Percentiles rank a stretch among this genome's conserved stretches.
Evolutionary conservation across 2,329 filamentous ascomycete species (phyloP).

Genomic region (Sporothrix luriei): DNA sequence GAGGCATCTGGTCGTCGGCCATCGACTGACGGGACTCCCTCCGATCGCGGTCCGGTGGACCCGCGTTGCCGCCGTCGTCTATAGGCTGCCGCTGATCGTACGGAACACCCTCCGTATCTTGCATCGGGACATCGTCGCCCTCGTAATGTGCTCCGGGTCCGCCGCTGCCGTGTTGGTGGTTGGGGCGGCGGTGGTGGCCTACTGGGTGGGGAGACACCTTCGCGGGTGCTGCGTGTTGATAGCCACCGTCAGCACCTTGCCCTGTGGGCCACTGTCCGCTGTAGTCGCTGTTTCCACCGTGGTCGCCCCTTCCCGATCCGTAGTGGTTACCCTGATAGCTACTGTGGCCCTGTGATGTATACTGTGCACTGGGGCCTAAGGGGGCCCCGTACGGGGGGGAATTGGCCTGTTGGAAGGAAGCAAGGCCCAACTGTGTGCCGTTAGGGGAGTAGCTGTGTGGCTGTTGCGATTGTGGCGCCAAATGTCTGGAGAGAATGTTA

Average conservation of each 20-base stretch:
- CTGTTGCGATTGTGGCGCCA: conserved; percentile 52
- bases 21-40: neutral
- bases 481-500: conserved; percentile 54
- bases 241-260: conserved; percentile 46
- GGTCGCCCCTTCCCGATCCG: conserved; percentile 52
- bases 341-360: conserved; percentile 52
- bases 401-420: conserved; percentile 56
- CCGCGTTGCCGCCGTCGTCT: neutral
- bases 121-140: conserved; percentile 28
- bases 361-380: conserved; percentile 59
- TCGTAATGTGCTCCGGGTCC: conserved; percentile 12
- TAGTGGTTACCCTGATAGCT: conserved; percentile 64
- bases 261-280: conserved; percentile 70
- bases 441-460: conserved; percentile 54
- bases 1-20: conserved; percentile 51
- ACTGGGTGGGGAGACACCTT: conserved; percentile 35
- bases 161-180: conserved; percentile 29
- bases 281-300: conserved; percentile 61
- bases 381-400: conserved; percentile 61
- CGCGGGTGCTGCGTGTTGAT: conserved; percentile 34
- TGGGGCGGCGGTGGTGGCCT: conserved; percentile 35
- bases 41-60: neutral
- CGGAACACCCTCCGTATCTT: neutral
- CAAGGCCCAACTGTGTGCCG: conserved; percentile 55
- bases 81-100: neutral